phyloP scores from a whole-genome alignment of 2,329 filamentous ascomycete genomes.

The Nigrospora osmanthi region DNA sequence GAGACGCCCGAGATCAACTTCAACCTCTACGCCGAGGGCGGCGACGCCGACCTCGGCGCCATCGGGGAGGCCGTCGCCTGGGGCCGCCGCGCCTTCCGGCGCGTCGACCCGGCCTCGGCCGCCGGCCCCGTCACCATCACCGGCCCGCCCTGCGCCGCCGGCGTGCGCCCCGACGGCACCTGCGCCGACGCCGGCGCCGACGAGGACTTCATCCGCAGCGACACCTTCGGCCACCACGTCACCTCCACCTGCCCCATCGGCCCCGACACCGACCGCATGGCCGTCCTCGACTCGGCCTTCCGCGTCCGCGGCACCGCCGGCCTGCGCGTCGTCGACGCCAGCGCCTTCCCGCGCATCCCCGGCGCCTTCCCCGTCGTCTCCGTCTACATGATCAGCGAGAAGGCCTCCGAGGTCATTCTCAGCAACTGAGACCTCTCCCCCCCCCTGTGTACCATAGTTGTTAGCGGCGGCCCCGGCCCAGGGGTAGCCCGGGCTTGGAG shows the following conservation, averaged over 20 bases:
- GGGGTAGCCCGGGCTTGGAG: too few relatives aligned
- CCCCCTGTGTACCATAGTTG: too few relatives aligned
- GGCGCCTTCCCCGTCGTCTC: conserved; percentile 34
- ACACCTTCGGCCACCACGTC: conserved; percentile 48
- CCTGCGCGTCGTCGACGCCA: conserved; percentile 48
- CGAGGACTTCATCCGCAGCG: conserved; percentile 27
- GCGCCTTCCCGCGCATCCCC: conserved; percentile 35
- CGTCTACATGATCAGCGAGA: conserved; percentile 46
- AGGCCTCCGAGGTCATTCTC: conserved; percentile 27
- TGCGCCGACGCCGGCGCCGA: conserved; percentile 1
- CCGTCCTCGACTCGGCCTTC: conserved; percentile 45
- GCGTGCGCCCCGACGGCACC: not conserved
- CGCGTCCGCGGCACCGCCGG: conserved; percentile 41
- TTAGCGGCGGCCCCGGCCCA: too few relatives aligned
- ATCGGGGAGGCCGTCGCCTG: conserved; percentile 12
- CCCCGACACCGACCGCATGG: conserved; percentile 37
- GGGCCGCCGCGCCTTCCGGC: conserved; percentile 1
- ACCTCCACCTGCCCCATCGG: conserved; percentile 47
- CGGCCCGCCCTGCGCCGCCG: not conserved
- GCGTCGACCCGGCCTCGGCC: not conserved
- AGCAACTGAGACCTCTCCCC: not conserved
- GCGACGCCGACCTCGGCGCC: conserved; percentile 33
- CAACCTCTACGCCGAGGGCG: conserved; percentile 43
- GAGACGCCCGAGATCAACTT: conserved; percentile 58
- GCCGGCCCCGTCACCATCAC: conserved; percentile 1